Evolutionary conservation across 1,284 basidiomycete genomes (phyloP).

Genomic region (Cystobasidium pallidum): DNA sequence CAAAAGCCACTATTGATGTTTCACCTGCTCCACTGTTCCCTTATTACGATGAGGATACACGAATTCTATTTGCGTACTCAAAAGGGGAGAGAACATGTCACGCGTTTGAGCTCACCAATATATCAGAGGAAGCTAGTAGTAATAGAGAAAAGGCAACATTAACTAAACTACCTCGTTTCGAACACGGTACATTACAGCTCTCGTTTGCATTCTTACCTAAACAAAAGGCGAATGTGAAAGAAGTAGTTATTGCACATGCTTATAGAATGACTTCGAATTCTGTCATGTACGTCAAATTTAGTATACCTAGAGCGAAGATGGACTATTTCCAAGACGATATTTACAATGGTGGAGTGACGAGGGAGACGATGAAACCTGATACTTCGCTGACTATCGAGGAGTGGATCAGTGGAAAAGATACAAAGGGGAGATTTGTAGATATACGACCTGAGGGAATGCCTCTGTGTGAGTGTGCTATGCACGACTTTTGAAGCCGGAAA

Average conservation of each 20-base stretch:
- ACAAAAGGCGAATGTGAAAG: constrained; percentile 56
- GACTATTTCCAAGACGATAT: constrained; percentile 63
- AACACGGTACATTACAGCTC: constrained; percentile 56
- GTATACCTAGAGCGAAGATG: constrained; percentile 57
- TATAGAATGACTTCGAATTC: constrained; percentile 81
- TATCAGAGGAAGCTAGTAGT: constrained; percentile 12
- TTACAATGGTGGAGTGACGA: constrained; percentile 51
- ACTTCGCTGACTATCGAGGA: constrained; percentile 50
- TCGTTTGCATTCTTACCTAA: constrained; percentile 59
- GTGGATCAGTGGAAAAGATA: constrained; percentile 56
- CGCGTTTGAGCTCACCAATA: constrained; percentile 57
- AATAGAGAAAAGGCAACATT: constrained; percentile 47
- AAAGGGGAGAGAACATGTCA: constrained; percentile 60
- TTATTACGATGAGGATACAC: constrained; percentile 59
- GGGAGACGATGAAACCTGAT: constrained; percentile 22
- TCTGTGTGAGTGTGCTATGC: constrained; percentile 52
- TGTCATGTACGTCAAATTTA: constrained; percentile 63
- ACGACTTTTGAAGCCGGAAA: too few species aligned
- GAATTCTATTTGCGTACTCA: constrained; percentile 59
- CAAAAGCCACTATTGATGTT: constrained; percentile 57
- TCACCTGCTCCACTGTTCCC: constrained; percentile 60
- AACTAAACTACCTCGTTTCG: constrained; percentile 57
- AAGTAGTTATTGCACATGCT: constrained; percentile 72
- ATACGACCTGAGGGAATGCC: constrained; percentile 58
- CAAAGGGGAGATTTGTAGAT: constrained; percentile 45